Base-by-base conservation (phyloP, 768 basidiomycete genomes). In the Rhodotorula diobovata region DNA sequence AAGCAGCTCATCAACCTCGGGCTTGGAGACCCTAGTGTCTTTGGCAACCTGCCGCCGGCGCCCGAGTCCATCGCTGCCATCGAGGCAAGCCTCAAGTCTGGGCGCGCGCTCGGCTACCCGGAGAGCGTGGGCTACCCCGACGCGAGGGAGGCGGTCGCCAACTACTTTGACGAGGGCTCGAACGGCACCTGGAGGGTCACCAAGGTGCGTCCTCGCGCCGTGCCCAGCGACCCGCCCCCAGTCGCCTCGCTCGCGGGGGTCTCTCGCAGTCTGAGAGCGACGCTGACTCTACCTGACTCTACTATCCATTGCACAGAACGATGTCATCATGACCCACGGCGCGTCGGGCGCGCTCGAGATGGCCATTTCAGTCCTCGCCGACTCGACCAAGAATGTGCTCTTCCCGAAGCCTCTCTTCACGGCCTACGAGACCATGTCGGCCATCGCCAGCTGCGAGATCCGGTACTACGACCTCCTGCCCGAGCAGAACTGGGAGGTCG, bases 1-100 rank as follows among this genome's bases (percentile, higher is more conserved):
- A 79, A 80, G 63, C 64, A 79, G 21, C 59, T 80, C n/a, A 80
- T 82, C 76, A 81, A 82, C 72, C 77, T 82, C 50, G 81, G 80
- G 9, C 55, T 75, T 32, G 81, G 81, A 39, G 81, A 81, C 61
- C 81, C 81, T 1, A 78, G 78, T 14, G 77, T 78, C 39, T 81
- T 77, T 61, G 79, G 79, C 43, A 78, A 80, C 51, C 76, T 80
- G 58, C 70, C 78, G 0, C 78, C 81, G 18, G 77, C 80, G 0
- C 65, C 70, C 8, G 77, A 76, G 16, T 72, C 78, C 5, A 73
- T 78, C 39, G 65, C 62, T 7, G 79, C 80, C 9, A 78, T 80
- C 62, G 54, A 71, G 23, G 71, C 65, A 20, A 76, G 79, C 11
- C 61, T 80, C 16, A 54, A 72, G 6, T 65, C 63, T 2, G 78